phyloP scores from a whole-genome alignment of 2,329 filamentous ascomycete species.

The Alternaria viburni region DNA sequence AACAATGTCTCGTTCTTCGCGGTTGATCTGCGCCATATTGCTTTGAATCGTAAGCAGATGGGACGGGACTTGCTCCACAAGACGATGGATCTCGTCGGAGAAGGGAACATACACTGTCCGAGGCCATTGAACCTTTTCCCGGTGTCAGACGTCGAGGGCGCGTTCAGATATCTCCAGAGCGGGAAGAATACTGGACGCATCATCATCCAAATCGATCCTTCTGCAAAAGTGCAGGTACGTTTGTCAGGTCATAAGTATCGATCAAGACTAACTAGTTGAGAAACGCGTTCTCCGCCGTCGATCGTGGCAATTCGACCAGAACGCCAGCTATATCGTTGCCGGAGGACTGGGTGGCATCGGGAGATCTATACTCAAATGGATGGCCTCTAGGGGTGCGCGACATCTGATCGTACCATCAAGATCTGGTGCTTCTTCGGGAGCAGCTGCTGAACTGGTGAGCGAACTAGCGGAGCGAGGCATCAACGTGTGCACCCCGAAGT shows the following conservation, averaged over 20 bases:
- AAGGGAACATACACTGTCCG: background rate
- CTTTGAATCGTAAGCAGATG: constrained; percentile 11
- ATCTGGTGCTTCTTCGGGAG: background rate
- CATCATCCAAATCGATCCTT: background rate
- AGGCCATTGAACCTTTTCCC: background rate
- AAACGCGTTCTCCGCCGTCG: background rate
- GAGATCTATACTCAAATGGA: background rate
- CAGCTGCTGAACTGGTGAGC: background rate
- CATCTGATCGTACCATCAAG: background rate
- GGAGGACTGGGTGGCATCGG: background rate
- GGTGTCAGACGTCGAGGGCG: background rate
- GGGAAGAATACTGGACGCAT: background rate
- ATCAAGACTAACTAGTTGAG: background rate
- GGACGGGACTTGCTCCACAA: background rate
- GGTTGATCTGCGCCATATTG: background rate
- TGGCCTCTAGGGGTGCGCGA: background rate
- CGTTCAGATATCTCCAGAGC: background rate
- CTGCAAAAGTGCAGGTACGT: background rate
- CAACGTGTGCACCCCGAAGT: background rate
- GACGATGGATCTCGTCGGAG: background rate
- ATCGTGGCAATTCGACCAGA: background rate
- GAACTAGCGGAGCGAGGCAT: background rate
- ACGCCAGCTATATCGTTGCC: background rate
- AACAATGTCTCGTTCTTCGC: background rate
- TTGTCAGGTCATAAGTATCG: background rate